Evolutionary conservation across 129 eudicot genomes (phyloP), one percentile per base, ranked within the genome.

Genomic region (Tagetes patula): DNA sequence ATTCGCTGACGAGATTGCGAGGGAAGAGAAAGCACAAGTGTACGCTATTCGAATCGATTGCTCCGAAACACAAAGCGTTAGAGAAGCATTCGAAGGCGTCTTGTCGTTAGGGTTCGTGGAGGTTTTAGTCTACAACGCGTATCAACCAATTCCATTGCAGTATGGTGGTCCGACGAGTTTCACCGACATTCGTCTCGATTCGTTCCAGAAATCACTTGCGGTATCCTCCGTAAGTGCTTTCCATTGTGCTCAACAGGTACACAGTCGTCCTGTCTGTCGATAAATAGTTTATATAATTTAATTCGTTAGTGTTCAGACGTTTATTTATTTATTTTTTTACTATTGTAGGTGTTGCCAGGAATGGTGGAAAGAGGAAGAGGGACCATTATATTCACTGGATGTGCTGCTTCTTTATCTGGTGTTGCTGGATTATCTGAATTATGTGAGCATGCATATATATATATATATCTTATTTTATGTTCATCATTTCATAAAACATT

Each of bases 1-100:
- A 82, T 82, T 91, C 73, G 97, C 96, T 0, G 96, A 88, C 10
- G 97, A 91, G 81, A 91, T 91, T 67, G 97, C 97, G 8, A 32
- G 96, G 67, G 97, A 88, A 40, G 97, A 86, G 62, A 91, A 91
- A 61, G 87, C 88, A 0, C 96, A 91, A 70, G 97, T 91, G 49
- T 91, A 82, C 50, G 97, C 97, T 1, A 91, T 91, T 69, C 82
- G 96, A 73, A 91, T 91, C 52, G 97, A 91, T 79, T 91, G 97
- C 74, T 88, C 97, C 37, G 88, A 86, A 0, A 50, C 90, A 3
- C 75, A 83, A 69, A 91, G 97, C 78, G 77, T 91, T 4, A 49
- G 67, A 54, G 97, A 91, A 45, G 97, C 97, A 8, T 91, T 91
- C 33, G 96, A 91, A 72, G 97, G 91, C 0, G 97, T 91, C 36